phyloP scores from a whole-genome alignment of 768 basidiomycete species.

The Agrocybe chaxingu region DNA sequence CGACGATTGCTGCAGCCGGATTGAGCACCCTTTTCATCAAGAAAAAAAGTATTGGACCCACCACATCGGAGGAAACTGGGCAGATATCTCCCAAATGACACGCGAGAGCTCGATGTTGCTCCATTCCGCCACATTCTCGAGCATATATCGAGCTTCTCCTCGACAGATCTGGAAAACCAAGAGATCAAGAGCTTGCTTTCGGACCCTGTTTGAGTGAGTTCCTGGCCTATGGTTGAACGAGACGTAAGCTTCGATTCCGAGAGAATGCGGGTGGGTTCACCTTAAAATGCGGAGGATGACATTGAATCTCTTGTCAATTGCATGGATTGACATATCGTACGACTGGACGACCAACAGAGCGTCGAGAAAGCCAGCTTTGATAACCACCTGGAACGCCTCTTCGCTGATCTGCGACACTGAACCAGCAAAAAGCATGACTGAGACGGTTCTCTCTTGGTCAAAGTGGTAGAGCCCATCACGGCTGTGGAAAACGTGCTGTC shows the following conservation, averaged over 20 bases:
- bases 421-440: slow-evolving; percentile 6
- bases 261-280: not conserved
- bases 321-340: slow-evolving; percentile 7
- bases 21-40: not conserved
- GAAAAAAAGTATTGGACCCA: not conserved
- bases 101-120: slow-evolving; percentile 2
- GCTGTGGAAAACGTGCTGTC: slow-evolving; percentile 2
- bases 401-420: slow-evolving; percentile 1
- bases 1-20: not conserved
- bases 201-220: slow-evolving; percentile 1
- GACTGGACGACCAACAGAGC: slow-evolving; percentile 8
- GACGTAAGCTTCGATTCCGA: too few species aligned
- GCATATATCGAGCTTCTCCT: slow-evolving; percentile 8
- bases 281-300: slow-evolving; percentile 4
- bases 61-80: slow-evolving; percentile 12
- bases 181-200: slow-evolving; percentile 9
- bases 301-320: slow-evolving; percentile 5
- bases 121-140: slow-evolving; percentile 2
- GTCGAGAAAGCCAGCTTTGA: slow-evolving; percentile 7
- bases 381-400: slow-evolving; percentile 4
- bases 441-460: slow-evolving; percentile 5
- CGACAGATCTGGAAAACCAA: slow-evolving; percentile 10
- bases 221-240: not conserved
- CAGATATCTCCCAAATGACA: slow-evolving; percentile 4
- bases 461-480: slow-evolving; percentile 9